A percentile compares a stretch with the other conserved stretches of the same genome.
Evolutionary conservation across 2,329 filamentous ascomycete species (phyloP).

Genomic region (Allantophomopsis cytisporea): DNA sequence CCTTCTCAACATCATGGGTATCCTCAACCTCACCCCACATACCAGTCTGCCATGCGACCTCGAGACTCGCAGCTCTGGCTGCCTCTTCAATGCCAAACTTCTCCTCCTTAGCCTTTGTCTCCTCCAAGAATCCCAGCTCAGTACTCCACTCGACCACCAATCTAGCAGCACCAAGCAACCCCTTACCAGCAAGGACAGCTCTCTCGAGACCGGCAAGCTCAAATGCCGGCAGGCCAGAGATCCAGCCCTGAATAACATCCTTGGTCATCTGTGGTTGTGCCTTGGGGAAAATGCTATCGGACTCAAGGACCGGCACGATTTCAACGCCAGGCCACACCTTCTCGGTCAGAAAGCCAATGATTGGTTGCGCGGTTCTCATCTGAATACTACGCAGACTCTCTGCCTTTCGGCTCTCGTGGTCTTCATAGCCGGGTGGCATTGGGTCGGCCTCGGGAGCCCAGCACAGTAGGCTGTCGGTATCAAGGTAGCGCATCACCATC

Average conservation of each 20-base stretch:
- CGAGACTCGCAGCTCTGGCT: conserved; percentile 61
- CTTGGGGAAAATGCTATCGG: conserved; percentile 62
- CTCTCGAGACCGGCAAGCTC: conserved; percentile 82
- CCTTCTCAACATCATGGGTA: conserved; percentile 90
- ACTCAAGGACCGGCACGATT: conserved; percentile 70
- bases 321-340: conserved; percentile 75
- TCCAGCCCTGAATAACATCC: conserved; percentile 67
- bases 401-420: conserved; percentile 31
- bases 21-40: conserved; percentile 97
- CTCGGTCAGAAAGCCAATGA: conserved; percentile 57
- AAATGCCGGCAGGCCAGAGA: conserved; percentile 56
- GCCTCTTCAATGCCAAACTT: conserved; percentile 75
- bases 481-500: conserved; percentile 70
- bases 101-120: conserved; percentile 11
- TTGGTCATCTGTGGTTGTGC: conserved; percentile 62
- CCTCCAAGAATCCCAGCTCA: conserved; percentile 39
- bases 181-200: conserved; percentile 75
- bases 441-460: conserved; percentile 52
- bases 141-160: conserved; percentile 82
- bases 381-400: conserved; percentile 58
- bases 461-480: conserved; percentile 86
- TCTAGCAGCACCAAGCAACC: conserved; percentile 62
- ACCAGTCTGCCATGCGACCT: conserved; percentile 80
- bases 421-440: conserved; percentile 29
- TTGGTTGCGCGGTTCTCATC: conserved; percentile 50